Evolutionary conservation across 164 flowering plant species (phyloP).

Genomic region (Tetrastigma voinierianum): DNA sequence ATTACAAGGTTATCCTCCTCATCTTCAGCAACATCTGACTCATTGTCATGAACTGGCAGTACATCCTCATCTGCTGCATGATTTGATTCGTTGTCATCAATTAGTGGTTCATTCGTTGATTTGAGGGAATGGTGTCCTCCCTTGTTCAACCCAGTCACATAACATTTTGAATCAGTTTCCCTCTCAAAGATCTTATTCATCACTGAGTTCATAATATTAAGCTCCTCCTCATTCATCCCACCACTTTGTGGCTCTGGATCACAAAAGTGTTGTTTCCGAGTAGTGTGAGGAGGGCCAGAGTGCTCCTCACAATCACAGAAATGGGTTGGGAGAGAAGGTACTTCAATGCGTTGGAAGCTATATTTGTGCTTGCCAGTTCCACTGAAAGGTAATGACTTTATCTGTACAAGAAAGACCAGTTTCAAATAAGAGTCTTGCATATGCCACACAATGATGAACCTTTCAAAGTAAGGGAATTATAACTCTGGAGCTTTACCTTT

Average conservation of each 20-base stretch:
- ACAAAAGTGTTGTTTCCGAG: slow-evolving; percentile 14
- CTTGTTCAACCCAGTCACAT: not conserved
- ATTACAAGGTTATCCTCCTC: slow-evolving; percentile 57
- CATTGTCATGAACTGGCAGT: slow-evolving; percentile 23
- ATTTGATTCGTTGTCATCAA: slow-evolving; percentile 28
- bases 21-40: slow-evolving; percentile 31
- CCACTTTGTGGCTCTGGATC: slow-evolving; percentile 25
- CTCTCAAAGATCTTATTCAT: slow-evolving; percentile 63
- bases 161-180: slow-evolving; percentile 20
- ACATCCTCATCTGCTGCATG: slow-evolving; percentile 26
- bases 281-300: slow-evolving; percentile 24
- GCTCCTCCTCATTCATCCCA: slow-evolving; percentile 49
- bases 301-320: slow-evolving; percentile 96
- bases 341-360: slow-evolving; percentile 75
- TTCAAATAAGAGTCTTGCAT: not conserved
- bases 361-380: slow-evolving; percentile 96
- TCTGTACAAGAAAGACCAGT: slow-evolving; percentile 36
- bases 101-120: slow-evolving; percentile 16
- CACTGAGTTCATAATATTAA: slow-evolving; percentile 66
- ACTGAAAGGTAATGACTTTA: slow-evolving; percentile 58
- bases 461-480: no score
- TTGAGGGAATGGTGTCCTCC: slow-evolving; percentile 11
- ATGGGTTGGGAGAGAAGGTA: slow-evolving; percentile 65
- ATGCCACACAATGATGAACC: no score
- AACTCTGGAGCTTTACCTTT: no score